These are phyloP conservation scores for Leishmania aethiopica DNA, from an alignment of 208 protist genomes.

Conservation along the genomic window DNA sequence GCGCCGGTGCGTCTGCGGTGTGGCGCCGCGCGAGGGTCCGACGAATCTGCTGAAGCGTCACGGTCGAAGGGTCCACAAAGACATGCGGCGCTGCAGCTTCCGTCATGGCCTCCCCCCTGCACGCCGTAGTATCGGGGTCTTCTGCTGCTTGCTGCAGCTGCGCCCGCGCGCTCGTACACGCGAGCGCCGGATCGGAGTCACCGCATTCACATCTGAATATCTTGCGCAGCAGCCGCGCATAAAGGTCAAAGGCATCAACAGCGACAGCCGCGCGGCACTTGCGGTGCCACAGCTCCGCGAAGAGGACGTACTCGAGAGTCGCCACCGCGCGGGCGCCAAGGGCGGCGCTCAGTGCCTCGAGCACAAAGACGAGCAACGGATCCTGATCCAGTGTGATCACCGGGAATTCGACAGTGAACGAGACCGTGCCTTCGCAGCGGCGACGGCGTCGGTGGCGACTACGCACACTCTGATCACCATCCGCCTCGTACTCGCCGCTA, in stretches of 20 bases:
- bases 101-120: not conserved
- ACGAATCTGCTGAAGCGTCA: slow-evolving; percentile 19
- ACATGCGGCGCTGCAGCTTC: not conserved
- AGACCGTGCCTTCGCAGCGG: slow-evolving; percentile 36
- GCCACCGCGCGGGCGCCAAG: slow-evolving; percentile 41
- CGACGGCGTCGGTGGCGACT: slow-evolving; percentile 21
- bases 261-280: not conserved
- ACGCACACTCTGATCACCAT: not conserved
- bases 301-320: slow-evolving; percentile 54
- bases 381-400: slow-evolving; percentile 38
- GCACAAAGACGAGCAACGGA: slow-evolving; percentile 46
- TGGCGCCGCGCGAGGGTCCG: slow-evolving; percentile 16
- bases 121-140: not conserved
- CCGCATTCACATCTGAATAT: not conserved
- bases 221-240: not conserved
- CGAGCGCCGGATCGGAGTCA: not conserved
- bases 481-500: not conserved
- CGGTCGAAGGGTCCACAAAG: slow-evolving; percentile 26
- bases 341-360: slow-evolving; percentile 59
- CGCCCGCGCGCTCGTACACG: not conserved
- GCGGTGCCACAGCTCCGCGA: slow-evolving; percentile 35
- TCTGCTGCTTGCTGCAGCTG: not conserved
- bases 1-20: not conserved
- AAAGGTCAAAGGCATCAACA: slow-evolving; percentile 6
- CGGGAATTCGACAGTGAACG: slow-evolving; percentile 40